Evolutionary conservation across 2,329 filamentous ascomycete genomes (phyloP).

Genomic region (Exophiala sp.): DNA sequence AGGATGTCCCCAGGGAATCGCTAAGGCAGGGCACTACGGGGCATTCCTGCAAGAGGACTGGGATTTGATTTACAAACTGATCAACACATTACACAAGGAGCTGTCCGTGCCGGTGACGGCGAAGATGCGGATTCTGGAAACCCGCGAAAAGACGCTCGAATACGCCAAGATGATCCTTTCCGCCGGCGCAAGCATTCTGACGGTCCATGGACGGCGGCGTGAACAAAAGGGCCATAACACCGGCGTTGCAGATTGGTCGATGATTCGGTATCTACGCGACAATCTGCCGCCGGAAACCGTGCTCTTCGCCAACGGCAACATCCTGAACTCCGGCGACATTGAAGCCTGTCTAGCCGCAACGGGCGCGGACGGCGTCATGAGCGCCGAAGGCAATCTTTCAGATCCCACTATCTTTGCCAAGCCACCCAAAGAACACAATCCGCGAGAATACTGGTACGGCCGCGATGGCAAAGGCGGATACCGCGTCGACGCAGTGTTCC

Average conservation of each 20-base stretch:
- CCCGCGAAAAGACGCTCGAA: slow-evolving; percentile 73
- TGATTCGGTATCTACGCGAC: slow-evolving; percentile 74
- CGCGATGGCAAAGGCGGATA: slow-evolving; percentile 74
- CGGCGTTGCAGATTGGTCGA: slow-evolving; percentile 85
- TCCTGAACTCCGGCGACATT: slow-evolving; percentile 73
- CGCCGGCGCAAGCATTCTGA: slow-evolving; percentile 87
- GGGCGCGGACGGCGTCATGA: slow-evolving; percentile 90
- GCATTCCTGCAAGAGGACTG: slow-evolving; percentile 93
- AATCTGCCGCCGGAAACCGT: slow-evolving; percentile 81
- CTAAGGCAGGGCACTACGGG: slow-evolving; percentile 82
- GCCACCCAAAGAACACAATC: slow-evolving; percentile 61
- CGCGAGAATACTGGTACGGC: slow-evolving; percentile 76
- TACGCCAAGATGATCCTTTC: slow-evolving; percentile 83
- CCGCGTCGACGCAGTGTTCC: slow-evolving; percentile 77
- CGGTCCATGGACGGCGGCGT: slow-evolving; percentile 79
- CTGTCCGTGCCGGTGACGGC: slow-evolving; percentile 82
- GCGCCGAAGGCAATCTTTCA: slow-evolving; percentile 87
- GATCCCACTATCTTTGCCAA: slow-evolving; percentile 80
- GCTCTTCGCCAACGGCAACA: slow-evolving; percentile 94
- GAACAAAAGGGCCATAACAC: slow-evolving; percentile 97
- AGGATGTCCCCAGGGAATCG: slow-evolving; percentile 94
- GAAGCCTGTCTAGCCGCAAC: slow-evolving; percentile 72
- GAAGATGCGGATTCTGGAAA: slow-evolving; percentile 87
- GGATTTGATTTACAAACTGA: slow-evolving; percentile 71
- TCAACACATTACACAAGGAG: slow-evolving; percentile 72